phyloP scores from a whole-genome alignment of 345 rosid species.

The Anastatica hierochuntica region DNA sequence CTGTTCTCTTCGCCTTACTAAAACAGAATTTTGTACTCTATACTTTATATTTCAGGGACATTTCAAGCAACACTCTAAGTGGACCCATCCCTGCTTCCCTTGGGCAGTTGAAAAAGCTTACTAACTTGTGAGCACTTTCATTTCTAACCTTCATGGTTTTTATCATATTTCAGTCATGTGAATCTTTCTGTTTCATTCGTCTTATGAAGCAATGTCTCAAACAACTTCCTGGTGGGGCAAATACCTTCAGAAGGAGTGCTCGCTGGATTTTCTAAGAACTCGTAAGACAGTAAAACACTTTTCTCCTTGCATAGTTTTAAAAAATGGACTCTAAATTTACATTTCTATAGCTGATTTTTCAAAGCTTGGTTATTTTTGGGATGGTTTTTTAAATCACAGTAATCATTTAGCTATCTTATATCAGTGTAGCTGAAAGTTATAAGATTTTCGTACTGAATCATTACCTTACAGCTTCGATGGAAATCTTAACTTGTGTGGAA shows the following conservation, averaged over 20 bases:
- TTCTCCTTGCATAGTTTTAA: neutral
- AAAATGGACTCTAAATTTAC: neutral
- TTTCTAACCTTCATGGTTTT: constrained; percentile 13
- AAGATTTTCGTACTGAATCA: no score
- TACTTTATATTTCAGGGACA: constrained; percentile 48
- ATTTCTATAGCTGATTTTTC: neutral
- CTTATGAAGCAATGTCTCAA: constrained; percentile 66
- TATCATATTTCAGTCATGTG: constrained; percentile 28
- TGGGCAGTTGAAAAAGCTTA: constrained; percentile 57
- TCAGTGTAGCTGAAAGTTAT: neutral
- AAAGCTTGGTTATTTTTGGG: neutral
- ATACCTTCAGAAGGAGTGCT: constrained; percentile 79
- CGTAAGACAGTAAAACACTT: constrained; percentile 47
- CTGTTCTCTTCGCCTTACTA: constrained; percentile 19
- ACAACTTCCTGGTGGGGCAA: constrained; percentile 74
- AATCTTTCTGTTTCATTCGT: constrained; percentile 16
- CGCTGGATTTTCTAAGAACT: constrained; percentile 40
- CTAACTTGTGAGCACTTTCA: constrained; percentile 53
- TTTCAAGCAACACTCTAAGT: constrained; percentile 66
- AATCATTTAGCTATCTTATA: neutral
- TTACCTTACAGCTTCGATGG: constrained; percentile 57
- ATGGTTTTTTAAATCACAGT: neutral
- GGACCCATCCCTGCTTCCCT: constrained; percentile 74
- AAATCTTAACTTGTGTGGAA: constrained; percentile 76
- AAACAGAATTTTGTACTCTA: constrained; percentile 27